Percentiles rank a stretch among this genome's conserved stretches.
phyloP scores from a whole-genome alignment of 495 filamentous ascomycete species.

The Aspergillus olivimuriae region DNA sequence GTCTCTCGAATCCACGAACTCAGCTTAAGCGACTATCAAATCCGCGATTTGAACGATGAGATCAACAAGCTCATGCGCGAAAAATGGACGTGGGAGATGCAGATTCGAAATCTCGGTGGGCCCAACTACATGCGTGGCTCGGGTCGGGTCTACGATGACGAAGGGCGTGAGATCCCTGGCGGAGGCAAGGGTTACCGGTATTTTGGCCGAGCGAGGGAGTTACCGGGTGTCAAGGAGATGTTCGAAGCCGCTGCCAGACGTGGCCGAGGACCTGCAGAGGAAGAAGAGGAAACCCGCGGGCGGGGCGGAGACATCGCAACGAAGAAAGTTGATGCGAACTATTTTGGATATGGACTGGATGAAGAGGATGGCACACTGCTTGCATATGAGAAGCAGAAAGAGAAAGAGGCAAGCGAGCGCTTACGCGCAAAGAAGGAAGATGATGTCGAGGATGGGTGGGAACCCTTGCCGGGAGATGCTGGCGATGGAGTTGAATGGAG shows the following conservation, averaged over 20 bases:
- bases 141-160: conserved; percentile 81
- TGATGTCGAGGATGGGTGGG: conserved; percentile 59
- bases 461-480: conserved; percentile 75
- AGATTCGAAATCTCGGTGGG: conserved; percentile 87
- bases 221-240: conserved; percentile 95
- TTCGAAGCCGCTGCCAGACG: conserved; percentile 67
- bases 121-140: conserved; percentile 96
- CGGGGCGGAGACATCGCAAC: conserved; percentile 61
- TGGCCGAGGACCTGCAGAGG: conserved; percentile 52
- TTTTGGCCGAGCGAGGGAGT: conserved; percentile 83
- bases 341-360: conserved; percentile 91
- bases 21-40: conserved; percentile 87
- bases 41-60: conserved; percentile 97
- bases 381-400: conserved; percentile 75
- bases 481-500: conserved; percentile 82
- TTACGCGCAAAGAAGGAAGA: conserved; percentile 45
- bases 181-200: conserved; percentile 87
- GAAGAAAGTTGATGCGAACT: conserved; percentile 82
- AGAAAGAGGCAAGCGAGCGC: conserved; percentile 69
- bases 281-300: conserved; percentile 56
- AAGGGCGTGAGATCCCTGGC: conserved; percentile 84
- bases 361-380: conserved; percentile 87
- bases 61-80: conserved; percentile 99
- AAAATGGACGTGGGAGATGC: conserved; percentile 97
- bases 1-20: conserved; percentile 90